These are phyloP conservation scores for Bromus sterilis DNA, from an alignment of 176 grass and related monocot species.

Conservation along the genomic window DNA sequence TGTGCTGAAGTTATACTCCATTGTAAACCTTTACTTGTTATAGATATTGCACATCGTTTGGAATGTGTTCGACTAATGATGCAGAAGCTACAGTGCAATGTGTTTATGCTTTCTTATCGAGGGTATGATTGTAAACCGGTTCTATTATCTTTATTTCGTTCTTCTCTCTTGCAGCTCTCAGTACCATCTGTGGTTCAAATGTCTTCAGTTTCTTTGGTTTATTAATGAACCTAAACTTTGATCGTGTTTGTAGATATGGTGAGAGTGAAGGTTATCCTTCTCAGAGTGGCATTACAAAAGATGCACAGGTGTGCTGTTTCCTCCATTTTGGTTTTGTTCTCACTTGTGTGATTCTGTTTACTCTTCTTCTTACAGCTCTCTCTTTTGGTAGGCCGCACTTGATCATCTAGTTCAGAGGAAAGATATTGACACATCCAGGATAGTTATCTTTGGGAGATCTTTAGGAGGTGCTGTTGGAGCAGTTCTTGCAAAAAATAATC, in stretches of 20 bases:
- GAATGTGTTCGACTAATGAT: constrained; percentile 90
- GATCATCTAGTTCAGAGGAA: constrained; percentile 93
- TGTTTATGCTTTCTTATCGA: constrained; percentile 99
- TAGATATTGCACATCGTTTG: constrained; percentile 99
- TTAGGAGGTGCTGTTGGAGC: constrained; percentile 98
- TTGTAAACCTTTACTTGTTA: constrained; percentile 43
- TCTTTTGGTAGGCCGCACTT: constrained; percentile 71
- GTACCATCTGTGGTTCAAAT: not conserved
- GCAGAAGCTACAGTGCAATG: constrained; percentile 95
- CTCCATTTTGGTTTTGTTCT: constrained; percentile 18
- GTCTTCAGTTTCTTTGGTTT: constrained; percentile 10
- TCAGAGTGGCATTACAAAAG: constrained; percentile 88
- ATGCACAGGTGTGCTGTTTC: constrained; percentile 76
- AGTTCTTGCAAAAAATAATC: constrained; percentile 89
- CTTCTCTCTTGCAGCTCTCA: not conserved
- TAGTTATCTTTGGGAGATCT: constrained; percentile 95
- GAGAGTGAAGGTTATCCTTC: constrained; percentile 96
- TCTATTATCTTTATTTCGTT: not conserved
- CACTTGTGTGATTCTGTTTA: constrained; percentile 10
- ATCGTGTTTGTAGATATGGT: constrained; percentile 63
- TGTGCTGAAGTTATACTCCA: not conserved
- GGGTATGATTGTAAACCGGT: constrained; percentile 54
- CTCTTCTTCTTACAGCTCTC: constrained; percentile 12
- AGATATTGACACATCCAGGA: constrained; percentile 89
- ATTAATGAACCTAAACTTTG: constrained; percentile 18